Conservation (phyloP, 768 basidiomycete species). For the Pholiota microspora region DNA sequence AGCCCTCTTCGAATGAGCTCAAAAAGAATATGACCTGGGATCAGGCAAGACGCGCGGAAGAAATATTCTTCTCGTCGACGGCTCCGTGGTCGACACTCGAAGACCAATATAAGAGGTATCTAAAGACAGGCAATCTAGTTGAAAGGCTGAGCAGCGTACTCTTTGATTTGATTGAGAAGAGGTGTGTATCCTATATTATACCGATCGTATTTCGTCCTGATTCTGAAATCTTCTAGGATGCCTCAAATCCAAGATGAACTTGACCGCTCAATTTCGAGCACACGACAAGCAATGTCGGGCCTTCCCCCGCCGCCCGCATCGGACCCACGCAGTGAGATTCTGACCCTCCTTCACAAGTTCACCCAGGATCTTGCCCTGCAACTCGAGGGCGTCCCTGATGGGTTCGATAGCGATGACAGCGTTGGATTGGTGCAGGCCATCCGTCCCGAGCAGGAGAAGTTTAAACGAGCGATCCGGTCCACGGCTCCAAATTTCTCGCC, state of each 20-base stretch:
- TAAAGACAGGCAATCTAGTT: constrained; percentile 58
- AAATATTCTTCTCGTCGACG: constrained; percentile 51
- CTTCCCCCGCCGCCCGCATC: constrained; percentile 52
- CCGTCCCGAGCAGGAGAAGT: constrained; percentile 43
- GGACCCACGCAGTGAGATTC: constrained; percentile 57
- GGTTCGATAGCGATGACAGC: not conserved
- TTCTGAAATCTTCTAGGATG: constrained; percentile 39
- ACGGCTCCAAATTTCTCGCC: constrained; percentile 41
- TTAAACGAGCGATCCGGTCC: constrained; percentile 42
- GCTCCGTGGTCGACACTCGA: constrained; percentile 58
- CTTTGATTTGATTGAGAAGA: constrained; percentile 58
- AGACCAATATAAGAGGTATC: constrained; percentile 40
- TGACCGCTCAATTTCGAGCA: constrained; percentile 39
- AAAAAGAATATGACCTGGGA: constrained; percentile 54
- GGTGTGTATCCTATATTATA: constrained; percentile 36
- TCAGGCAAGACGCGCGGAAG: constrained; percentile 56
- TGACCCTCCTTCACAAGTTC: constrained; percentile 46
- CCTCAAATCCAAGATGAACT: constrained; percentile 64
- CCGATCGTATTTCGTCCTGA: constrained; percentile 28
- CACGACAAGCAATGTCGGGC: constrained; percentile 27
- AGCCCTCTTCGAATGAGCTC: constrained; percentile 49
- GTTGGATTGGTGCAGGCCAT: constrained; percentile 57
- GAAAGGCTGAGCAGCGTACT: constrained; percentile 57
- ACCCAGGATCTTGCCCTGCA: constrained; percentile 39
- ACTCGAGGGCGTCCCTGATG: constrained; percentile 54